A percentile compares a stretch with the other conserved stretches of the same genome.
phyloP scores from a whole-genome alignment of 2,329 filamentous ascomycete genomes.

The Colletotrichum sp. region DNA sequence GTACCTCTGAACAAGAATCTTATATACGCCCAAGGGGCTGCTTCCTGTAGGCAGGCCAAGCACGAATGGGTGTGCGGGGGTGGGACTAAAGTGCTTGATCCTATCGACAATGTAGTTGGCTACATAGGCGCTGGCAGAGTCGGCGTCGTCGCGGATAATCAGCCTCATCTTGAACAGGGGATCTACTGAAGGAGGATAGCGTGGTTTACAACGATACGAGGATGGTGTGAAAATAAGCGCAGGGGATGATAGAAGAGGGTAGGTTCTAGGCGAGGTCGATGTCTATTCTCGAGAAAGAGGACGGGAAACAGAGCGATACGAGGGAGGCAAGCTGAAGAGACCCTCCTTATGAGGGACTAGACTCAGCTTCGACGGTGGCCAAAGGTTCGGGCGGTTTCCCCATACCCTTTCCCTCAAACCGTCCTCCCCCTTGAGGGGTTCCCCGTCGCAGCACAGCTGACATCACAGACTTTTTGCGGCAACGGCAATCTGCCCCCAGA shows the following conservation, averaged over 20 bases:
- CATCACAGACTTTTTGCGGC: slow-evolving; percentile 14
- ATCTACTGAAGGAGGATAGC: slow-evolving; percentile 25
- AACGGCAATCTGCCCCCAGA: not conserved
- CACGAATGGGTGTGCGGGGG: slow-evolving; percentile 76
- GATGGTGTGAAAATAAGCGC: not conserved
- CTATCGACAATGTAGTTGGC: slow-evolving; percentile 84
- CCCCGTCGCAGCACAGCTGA: slow-evolving; percentile 9
- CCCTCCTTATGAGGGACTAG: slow-evolving; percentile 18
- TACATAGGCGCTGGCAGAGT: slow-evolving; percentile 74
- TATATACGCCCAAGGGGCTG: slow-evolving; percentile 80
- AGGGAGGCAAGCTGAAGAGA: not conserved
- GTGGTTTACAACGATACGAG: slow-evolving; percentile 1
- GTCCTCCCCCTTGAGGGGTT: not conserved
- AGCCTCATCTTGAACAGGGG: slow-evolving; percentile 69
- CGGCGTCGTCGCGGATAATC: slow-evolving; percentile 78
- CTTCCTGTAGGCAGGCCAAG: slow-evolving; percentile 85
- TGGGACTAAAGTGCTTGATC: slow-evolving; percentile 79
- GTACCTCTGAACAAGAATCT: slow-evolving; percentile 73
- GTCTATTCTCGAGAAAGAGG: not conserved
- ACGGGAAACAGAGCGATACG: not conserved
- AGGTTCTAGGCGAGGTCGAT: not conserved
- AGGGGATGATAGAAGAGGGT: not conserved
- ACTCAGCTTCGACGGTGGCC: not conserved
- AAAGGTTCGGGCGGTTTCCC: not conserved
- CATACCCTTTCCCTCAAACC: not conserved